phyloP scores from a whole-genome alignment of 192 early-diverging fungal species.

The Backusella liffmaniae region DNA sequence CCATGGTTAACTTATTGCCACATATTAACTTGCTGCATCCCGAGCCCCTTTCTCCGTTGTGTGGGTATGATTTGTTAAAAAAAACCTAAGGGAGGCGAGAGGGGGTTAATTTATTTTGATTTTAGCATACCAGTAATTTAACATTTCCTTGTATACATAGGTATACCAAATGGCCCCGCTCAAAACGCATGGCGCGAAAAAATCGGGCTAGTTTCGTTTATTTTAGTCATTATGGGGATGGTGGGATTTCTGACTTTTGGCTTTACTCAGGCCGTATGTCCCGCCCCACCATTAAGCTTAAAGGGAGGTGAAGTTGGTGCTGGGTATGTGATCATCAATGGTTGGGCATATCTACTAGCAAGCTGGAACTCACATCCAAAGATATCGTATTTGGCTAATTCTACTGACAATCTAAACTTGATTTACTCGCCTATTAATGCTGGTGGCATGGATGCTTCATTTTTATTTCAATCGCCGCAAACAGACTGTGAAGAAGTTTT shows the following conservation, averaged over 20 bases:
- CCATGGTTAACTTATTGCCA: conserved; percentile 27
- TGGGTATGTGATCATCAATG: conserved; percentile 58
- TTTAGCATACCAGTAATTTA: conserved; percentile 2
- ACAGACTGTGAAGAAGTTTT: conserved; percentile 55
- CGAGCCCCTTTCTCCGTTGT: conserved; percentile 15
- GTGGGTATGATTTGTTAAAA: conserved; percentile 23
- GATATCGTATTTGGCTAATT: conserved; percentile 40
- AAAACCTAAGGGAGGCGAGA: neutral
- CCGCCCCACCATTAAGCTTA: conserved; percentile 33
- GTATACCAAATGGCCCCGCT: conserved; percentile 47
- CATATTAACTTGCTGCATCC: conserved; percentile 30
- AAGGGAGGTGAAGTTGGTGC: conserved; percentile 45
- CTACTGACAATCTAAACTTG: conserved; percentile 52
- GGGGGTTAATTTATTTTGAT: neutral
- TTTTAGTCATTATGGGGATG: conserved; percentile 55
- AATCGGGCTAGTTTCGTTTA: conserved; percentile 70
- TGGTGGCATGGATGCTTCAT: conserved; percentile 67
- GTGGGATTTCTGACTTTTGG: conserved; percentile 78
- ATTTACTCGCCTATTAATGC: conserved; percentile 52
- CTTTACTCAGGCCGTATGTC: conserved; percentile 52
- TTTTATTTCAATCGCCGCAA: conserved; percentile 63
- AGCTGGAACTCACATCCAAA: conserved; percentile 41
- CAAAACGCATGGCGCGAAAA: conserved; percentile 77
- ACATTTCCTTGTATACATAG: conserved; percentile 29
- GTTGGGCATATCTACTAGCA: conserved; percentile 59